These are phyloP conservation scores for Botrytis elliptica DNA, from an alignment of 2,329 filamentous ascomycete species.

Conservation along the genomic window DNA sequence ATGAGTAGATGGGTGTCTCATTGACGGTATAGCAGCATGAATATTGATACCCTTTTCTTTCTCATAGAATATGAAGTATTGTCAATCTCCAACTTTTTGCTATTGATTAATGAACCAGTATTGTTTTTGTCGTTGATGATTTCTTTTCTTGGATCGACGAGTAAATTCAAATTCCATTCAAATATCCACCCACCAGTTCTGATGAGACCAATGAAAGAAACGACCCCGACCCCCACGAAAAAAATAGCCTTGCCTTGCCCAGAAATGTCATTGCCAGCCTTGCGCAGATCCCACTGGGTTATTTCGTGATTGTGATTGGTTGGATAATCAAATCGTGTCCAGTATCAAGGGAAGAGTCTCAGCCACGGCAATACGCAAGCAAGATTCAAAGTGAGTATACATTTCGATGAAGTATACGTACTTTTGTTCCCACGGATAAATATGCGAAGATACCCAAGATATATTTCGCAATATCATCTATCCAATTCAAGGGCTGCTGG, in stretches of 20 bases:
- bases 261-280: slow-evolving; percentile 15
- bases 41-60: slow-evolving; percentile 22
- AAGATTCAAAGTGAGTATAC: not conserved
- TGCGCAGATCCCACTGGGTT: not conserved
- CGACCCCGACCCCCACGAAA: not conserved
- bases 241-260: slow-evolving; percentile 4
- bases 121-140: not conserved
- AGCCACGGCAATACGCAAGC: slow-evolving; percentile 11
- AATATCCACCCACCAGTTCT: not conserved
- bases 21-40: not conserved
- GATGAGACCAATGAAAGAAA: not conserved
- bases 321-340: slow-evolving; percentile 17
- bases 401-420: not conserved
- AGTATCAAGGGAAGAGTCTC: slow-evolving; percentile 16
- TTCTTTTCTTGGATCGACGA: not conserved
- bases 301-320: not conserved
- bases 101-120: not conserved
- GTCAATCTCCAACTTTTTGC: not conserved
- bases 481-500: not conserved
- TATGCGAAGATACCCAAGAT: slow-evolving; percentile 2
- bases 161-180: not conserved
- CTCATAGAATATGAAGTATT: not conserved
- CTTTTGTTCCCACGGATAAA: not conserved
- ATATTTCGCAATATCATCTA: not conserved
- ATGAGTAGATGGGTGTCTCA: not conserved